phyloP scores from a whole-genome alignment of 306 rosid genomes.

The Malus domestica region ASM211411v1 NC_041803.1:18672501-18673000 shows the following conservation, averaged over 20 bases:
- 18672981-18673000: conserved; percentile 68
- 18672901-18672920: neutral
- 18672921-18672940: conserved; percentile 75
- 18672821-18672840: conserved; percentile 4
- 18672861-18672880: neutral
- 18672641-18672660: neutral
- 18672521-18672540: conserved; percentile 60
- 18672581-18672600: conserved; percentile 73
- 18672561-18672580: conserved; percentile 75
- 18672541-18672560: conserved; percentile 73
- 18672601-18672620: conserved; percentile 64
- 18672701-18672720: conserved; percentile 19
- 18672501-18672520: neutral
- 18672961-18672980: conserved; percentile 93
- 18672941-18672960: conserved; percentile 61
- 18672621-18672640: neutral
- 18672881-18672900: neutral
- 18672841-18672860: neutral
- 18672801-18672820: conserved; percentile 58
- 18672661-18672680: neutral
- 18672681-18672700: neutral
- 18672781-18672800: conserved; percentile 85
- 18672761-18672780: conserved; percentile 85
- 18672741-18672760: conserved; percentile 62
- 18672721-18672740: conserved; percentile 70